These are phyloP conservation scores for Fusarium odoratissimum DNA, from an alignment of 2,329 filamentous ascomycete genomes.

Conservation along the genomic window DNA sequence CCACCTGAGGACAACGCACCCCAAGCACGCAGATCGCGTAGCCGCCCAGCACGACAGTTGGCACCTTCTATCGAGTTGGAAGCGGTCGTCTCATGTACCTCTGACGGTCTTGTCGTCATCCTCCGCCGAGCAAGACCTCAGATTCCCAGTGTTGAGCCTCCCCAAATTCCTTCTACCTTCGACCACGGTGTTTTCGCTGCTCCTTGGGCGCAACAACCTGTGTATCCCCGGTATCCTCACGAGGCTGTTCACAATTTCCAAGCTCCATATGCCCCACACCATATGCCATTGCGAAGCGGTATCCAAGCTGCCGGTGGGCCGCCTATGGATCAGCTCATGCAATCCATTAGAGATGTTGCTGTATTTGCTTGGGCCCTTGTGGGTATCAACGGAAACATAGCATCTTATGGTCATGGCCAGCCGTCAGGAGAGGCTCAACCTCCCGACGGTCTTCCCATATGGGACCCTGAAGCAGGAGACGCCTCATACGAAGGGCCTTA, in stretches of 20 bases:
- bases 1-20: neutral
- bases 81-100: constrained; percentile 91
- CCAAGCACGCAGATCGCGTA: neutral
- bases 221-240: constrained; percentile 59
- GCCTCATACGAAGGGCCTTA: constrained; percentile 39
- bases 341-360: constrained; percentile 83
- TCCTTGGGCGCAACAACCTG: constrained; percentile 79
- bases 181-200: constrained; percentile 79
- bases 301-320: constrained; percentile 64
- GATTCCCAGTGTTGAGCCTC: constrained; percentile 69
- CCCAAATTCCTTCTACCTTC: constrained; percentile 57
- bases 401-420: constrained; percentile 70
- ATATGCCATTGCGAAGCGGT: constrained; percentile 58
- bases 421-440: constrained; percentile 74
- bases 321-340: constrained; percentile 74
- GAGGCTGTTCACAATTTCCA: constrained; percentile 45
- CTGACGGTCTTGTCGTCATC: constrained; percentile 86
- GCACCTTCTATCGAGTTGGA: constrained; percentile 76
- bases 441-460: constrained; percentile 43
- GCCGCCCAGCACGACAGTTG: constrained; percentile 27
- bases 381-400: constrained; percentile 82
- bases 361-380: constrained; percentile 90
- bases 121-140: constrained; percentile 78
- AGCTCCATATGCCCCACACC: constrained; percentile 55
- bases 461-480: constrained; percentile 37